Evolutionary conservation across 768 basidiomycete species (phyloP).

Genomic region (Suillus lakei): DNA sequence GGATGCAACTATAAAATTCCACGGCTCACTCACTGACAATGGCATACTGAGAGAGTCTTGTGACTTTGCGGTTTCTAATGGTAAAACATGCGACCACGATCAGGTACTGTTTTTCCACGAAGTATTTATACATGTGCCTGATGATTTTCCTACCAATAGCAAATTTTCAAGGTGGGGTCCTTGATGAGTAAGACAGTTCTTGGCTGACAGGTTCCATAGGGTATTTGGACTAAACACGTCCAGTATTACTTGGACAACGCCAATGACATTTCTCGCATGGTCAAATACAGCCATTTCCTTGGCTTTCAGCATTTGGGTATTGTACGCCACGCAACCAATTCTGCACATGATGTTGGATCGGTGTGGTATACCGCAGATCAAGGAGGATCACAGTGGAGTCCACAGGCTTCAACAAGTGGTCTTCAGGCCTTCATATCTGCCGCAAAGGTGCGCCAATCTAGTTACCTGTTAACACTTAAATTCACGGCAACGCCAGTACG

Average conservation of each 20-base stretch:
- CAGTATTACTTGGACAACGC: slow-evolving; percentile 54
- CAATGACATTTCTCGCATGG: slow-evolving; percentile 43
- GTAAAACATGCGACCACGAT: slow-evolving; percentile 48
- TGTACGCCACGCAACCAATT: slow-evolving; percentile 40
- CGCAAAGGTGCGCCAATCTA: slow-evolving; percentile 24
- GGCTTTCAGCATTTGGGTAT: slow-evolving; percentile 48
- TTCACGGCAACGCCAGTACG: slow-evolving; percentile 20
- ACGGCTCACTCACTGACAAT: slow-evolving; percentile 38
- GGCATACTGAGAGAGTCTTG: slow-evolving; percentile 56
- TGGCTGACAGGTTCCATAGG: slow-evolving; percentile 22
- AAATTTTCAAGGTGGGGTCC: slow-evolving; percentile 36
- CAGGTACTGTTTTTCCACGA: slow-evolving; percentile 30
- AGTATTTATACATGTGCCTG: background rate
- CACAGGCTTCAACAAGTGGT: slow-evolving; percentile 35
- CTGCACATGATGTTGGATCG: slow-evolving; percentile 44
- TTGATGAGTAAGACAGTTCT: background rate
- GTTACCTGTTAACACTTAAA: slow-evolving; percentile 9
- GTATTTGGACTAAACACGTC: slow-evolving; percentile 57
- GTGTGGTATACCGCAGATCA: slow-evolving; percentile 36
- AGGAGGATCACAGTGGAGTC: slow-evolving; percentile 33
- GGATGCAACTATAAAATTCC: slow-evolving; percentile 47
- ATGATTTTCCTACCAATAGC: slow-evolving; percentile 8
- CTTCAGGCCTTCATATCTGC: slow-evolving; percentile 34
- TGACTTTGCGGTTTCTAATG: slow-evolving; percentile 47
- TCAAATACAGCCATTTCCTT: slow-evolving; percentile 44